Conservation (phyloP, 108 stramenopile species). For the Cyclotella kingstonii region DNA sequence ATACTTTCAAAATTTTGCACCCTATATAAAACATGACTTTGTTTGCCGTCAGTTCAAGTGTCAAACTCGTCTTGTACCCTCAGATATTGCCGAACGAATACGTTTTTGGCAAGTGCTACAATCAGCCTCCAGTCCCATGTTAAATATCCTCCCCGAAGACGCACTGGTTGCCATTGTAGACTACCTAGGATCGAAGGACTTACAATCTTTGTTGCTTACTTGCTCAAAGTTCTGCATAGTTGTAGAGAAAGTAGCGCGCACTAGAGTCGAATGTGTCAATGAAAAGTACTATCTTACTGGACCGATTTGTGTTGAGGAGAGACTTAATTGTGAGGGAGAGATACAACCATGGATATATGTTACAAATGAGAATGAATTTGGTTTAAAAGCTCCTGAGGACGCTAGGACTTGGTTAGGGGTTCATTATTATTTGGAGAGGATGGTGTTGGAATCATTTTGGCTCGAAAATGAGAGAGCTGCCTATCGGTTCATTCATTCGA, state of each 20-base stretch:
- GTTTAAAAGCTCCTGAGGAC: conserved; percentile 33
- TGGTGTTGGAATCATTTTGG: conserved; percentile 14
- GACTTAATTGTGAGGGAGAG: background rate
- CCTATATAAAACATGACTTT: conserved; percentile 37
- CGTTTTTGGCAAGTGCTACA: conserved; percentile 7
- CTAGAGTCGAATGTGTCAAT: conserved; percentile 15
- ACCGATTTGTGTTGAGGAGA: conserved; percentile 16
- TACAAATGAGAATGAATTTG: conserved; percentile 20
- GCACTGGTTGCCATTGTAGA: conserved; percentile 34
- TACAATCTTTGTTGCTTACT: conserved; percentile 18
- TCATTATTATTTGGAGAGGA: conserved; percentile 27
- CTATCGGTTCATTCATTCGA: conserved; percentile 10
- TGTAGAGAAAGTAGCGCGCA: conserved; percentile 24
- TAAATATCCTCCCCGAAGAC: conserved; percentile 38
- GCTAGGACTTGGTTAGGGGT: conserved; percentile 28
- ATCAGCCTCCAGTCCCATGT: conserved; percentile 10
- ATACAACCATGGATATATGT: conserved; percentile 15
- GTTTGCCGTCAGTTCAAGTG: conserved; percentile 30
- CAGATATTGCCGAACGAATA: conserved; percentile 31
- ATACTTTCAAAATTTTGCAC: conserved; percentile 23
- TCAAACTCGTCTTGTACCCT: conserved; percentile 30
- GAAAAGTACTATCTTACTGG: conserved; percentile 20
- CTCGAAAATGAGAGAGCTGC: conserved; percentile 13
- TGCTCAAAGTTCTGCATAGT: conserved; percentile 29
- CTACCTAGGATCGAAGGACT: conserved; percentile 19